Conservation (phyloP, 139 green algal genomes). For the Chlamydomonas asymmetrica region DNA sequence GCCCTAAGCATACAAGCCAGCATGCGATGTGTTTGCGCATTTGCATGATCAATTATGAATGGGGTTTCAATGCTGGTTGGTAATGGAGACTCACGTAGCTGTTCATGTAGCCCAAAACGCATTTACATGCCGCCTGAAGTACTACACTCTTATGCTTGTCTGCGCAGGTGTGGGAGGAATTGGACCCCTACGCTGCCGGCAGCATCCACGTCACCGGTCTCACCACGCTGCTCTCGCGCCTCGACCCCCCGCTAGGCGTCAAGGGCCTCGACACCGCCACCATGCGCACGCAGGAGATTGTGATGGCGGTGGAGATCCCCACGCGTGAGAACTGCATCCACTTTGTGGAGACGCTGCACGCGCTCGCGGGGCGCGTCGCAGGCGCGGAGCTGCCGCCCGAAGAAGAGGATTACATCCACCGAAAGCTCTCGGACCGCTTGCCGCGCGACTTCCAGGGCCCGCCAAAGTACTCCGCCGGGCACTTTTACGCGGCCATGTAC, state of each 20-base stretch:
- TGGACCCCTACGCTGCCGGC: conserved; percentile 50
- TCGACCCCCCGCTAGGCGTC: conserved; percentile 19
- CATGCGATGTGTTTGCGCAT: too few species aligned
- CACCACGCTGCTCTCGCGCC: background rate
- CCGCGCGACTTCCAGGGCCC: conserved; percentile 15
- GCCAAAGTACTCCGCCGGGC: conserved; percentile 64
- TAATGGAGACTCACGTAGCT: background rate
- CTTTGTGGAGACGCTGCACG: conserved; percentile 66
- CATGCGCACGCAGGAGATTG: conserved; percentile 38
- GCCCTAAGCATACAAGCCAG: too few species aligned
- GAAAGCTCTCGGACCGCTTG: conserved; percentile 14
- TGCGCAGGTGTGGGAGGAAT: conserved; percentile 49
- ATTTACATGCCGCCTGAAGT: background rate
- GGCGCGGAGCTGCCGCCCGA: conserved; percentile 42
- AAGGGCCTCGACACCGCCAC: conserved; percentile 1
- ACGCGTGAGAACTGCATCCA: conserved; percentile 17
- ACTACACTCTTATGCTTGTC: background rate
- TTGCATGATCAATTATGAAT: too few species aligned
- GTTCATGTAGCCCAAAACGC: background rate
- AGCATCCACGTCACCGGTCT: conserved; percentile 55
- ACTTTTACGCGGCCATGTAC: conserved; percentile 73
- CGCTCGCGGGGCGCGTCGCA: conserved; percentile 59
- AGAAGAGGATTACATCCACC: conserved; percentile 1
- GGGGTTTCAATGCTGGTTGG: background rate
- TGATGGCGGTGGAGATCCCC: conserved; percentile 56